phyloP scores from a whole-genome alignment of 2,329 filamentous ascomycete genomes.

The Epichloe sp. region DNA sequence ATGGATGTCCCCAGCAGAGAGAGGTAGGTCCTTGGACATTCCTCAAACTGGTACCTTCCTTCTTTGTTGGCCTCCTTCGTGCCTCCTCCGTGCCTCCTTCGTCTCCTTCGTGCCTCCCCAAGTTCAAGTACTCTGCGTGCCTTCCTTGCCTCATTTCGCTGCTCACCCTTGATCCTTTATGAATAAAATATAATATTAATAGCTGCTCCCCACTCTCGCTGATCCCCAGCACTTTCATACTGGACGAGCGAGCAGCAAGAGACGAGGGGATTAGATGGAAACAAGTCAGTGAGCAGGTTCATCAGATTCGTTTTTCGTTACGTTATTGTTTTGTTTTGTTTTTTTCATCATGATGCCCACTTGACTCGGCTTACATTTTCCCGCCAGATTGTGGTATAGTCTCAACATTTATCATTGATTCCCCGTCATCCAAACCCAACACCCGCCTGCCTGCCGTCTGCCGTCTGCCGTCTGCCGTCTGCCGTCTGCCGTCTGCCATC shows the following conservation, averaged over 20 bases:
- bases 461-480: too few species aligned
- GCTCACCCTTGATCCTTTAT: neutral
- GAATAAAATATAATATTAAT: neutral
- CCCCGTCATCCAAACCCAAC: too few species aligned
- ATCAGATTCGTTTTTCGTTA: neutral
- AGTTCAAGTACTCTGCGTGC: neutral
- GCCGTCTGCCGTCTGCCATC: neutral
- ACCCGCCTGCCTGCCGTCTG: too few species aligned
- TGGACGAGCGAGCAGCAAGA: neutral
- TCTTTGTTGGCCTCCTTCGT: neutral
- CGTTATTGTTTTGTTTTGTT: neutral
- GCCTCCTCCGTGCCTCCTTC: neutral
- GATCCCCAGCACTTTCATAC: neutral
- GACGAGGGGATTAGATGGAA: neutral
- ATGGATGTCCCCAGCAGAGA: neutral
- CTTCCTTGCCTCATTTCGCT: neutral
- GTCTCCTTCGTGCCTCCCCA: neutral
- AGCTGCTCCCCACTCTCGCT: neutral
- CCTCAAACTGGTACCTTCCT: neutral
- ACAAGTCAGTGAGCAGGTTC: neutral
- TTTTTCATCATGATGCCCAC: neutral
- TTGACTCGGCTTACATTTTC: neutral
- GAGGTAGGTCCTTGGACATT: neutral
- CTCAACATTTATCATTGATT: neutral
- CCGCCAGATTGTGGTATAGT: neutral